A percentile compares a stretch with the other conserved stretches of the same genome.
phyloP scores from a whole-genome alignment of 345 rosid genomes.

The Carallia pectinifolia region DNA sequence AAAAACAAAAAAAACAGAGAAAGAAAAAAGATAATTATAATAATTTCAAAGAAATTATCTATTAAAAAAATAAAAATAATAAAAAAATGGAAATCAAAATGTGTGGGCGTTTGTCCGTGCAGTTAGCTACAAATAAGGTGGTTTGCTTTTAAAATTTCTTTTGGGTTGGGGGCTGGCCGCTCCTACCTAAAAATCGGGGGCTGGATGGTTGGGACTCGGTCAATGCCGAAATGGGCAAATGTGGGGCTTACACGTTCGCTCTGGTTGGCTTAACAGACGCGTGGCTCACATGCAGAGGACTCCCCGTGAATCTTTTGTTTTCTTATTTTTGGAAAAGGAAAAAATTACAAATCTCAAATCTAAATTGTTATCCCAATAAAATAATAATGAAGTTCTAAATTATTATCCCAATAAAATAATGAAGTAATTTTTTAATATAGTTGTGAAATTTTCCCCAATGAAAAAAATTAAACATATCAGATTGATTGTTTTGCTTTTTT shows the following conservation, averaged over 20 bases:
- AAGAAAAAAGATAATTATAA: not conserved
- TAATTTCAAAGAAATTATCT: constrained; percentile 15
- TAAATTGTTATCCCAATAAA: no score
- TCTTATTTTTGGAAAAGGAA: no score
- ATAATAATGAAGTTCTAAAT: no score
- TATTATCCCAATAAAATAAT: no score
- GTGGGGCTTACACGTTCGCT: not conserved
- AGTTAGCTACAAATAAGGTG: constrained; percentile 9
- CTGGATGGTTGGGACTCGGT: constrained; percentile 25
- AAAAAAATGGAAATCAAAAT: not conserved
- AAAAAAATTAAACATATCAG: no score
- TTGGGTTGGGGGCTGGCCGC: constrained; percentile 8
- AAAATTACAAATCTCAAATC: no score
- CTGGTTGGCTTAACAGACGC: constrained; percentile 10
- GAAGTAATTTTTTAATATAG: no score
- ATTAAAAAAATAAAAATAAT: not conserved
- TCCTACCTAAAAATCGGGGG: constrained; percentile 18
- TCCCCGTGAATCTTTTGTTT: no score
- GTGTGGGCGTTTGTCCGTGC: not conserved
- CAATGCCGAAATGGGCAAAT: constrained; percentile 17
- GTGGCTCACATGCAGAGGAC: constrained; percentile 31
- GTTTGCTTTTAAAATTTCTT: not conserved
- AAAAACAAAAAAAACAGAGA: not conserved
- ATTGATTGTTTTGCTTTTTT: no score
- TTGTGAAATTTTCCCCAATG: no score